These are phyloP conservation scores for Silene noctiflora DNA, from an alignment of 179 eudicot genomes.

Conservation along the genomic window DNA sequence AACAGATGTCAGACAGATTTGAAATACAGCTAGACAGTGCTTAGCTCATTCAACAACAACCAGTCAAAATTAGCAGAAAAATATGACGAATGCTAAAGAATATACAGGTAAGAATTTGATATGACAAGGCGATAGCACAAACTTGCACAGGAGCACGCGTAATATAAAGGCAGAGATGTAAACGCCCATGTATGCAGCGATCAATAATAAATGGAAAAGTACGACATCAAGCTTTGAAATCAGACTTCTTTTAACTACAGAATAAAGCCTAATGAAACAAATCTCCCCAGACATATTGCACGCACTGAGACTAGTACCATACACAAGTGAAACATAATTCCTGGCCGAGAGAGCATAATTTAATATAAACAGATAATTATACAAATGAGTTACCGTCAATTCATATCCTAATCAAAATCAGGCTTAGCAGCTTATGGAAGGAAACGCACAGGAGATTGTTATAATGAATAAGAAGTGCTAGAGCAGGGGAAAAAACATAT, in stretches of 20 bases:
- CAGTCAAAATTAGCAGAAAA: not conserved
- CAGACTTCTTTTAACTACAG: not conserved
- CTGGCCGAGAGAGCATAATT: not conserved
- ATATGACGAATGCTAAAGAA: not conserved
- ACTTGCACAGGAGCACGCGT: not conserved
- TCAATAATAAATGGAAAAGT: not conserved
- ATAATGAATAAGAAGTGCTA: not conserved
- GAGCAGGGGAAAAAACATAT: not conserved
- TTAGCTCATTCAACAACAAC: not conserved
- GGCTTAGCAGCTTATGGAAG: not conserved
- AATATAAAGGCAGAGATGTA: not conserved
- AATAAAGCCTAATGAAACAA: not conserved
- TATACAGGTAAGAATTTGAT: not conserved
- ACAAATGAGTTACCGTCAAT: not conserved
- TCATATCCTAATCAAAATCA: not conserved
- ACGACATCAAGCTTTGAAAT: not conserved
- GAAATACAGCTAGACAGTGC: not conserved
- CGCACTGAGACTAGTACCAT: not conserved
- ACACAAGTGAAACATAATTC: not conserved
- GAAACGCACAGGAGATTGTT: not conserved
- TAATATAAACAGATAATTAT: constrained; percentile 3
- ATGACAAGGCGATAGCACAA: not conserved
- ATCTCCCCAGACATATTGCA: not conserved
- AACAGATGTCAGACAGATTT: not conserved
- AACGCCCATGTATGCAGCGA: not conserved